Evolutionary conservation across 495 filamentous ascomycete species (phyloP).

Genomic region (Hyaloscypha hepaticicola): DNA sequence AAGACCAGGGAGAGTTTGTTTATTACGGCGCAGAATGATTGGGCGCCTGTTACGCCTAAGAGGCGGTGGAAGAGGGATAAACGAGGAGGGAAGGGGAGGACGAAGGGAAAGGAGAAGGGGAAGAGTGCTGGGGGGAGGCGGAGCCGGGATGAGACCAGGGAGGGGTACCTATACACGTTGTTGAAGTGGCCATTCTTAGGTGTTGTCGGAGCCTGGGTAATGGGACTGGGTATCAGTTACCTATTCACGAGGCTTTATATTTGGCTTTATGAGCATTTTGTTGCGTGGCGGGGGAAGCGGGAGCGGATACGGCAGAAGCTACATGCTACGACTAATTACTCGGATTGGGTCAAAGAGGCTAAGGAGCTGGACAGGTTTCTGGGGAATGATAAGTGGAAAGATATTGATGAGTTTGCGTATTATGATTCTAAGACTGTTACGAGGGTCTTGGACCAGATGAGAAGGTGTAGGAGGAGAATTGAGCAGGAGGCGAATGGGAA

Average conservation of each 20-base stretch:
- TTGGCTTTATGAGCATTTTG: conserved; percentile 76
- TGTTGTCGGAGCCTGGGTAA: conserved; percentile 76
- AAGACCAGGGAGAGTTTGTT: conserved; percentile 40
- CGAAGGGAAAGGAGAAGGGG: conserved; percentile 54
- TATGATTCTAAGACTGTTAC: conserved; percentile 84
- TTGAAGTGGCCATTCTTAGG: conserved; percentile 90
- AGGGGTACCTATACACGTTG: conserved; percentile 84
- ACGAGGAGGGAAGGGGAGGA: conserved; percentile 26
- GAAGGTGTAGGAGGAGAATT: conserved; percentile 52
- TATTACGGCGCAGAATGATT: conserved; percentile 79
- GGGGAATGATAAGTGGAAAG: conserved; percentile 84
- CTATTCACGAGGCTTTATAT: conserved; percentile 84
- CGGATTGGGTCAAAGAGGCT: conserved; percentile 78
- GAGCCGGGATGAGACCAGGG: conserved; percentile 86
- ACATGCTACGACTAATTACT: conserved; percentile 67
- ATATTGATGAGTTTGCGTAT: conserved; percentile 86
- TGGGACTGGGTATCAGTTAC: conserved; percentile 67
- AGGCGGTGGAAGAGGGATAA: conserved; percentile 12
- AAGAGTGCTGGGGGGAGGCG: conserved; percentile 37
- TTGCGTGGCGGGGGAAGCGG: conserved; percentile 72
- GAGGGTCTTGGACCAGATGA: conserved; percentile 73
- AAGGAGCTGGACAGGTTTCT: conserved; percentile 77
- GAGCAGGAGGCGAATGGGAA: conserved; percentile 47
- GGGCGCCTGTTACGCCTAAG: conserved; percentile 65
- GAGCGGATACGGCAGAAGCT: conserved; percentile 67